phyloP scores from a whole-genome alignment of 2,329 filamentous ascomycete genomes.

The Mycocentrospora acerina region DNA sequence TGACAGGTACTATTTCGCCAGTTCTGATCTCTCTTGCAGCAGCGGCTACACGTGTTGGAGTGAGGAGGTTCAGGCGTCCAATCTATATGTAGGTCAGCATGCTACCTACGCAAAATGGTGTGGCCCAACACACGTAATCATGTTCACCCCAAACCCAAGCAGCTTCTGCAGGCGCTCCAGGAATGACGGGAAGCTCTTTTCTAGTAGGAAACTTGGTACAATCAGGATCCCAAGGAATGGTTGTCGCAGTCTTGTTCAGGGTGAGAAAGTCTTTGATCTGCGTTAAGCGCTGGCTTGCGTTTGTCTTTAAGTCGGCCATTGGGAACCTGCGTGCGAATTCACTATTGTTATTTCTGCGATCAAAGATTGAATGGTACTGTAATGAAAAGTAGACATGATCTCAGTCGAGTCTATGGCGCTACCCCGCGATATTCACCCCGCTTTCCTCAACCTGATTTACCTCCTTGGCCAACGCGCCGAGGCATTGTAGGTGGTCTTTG shows the following conservation, averaged over 20 bases:
- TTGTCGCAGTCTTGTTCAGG: conserved; percentile 49
- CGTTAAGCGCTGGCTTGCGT: conserved; percentile 40
- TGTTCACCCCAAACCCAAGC: conserved; percentile 64
- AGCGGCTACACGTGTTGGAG: conserved; percentile 55
- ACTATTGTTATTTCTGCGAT: too few relatives aligned
- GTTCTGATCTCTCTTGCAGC: conserved; percentile 56
- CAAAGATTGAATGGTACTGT: too few relatives aligned
- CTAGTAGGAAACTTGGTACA: conserved; percentile 55
- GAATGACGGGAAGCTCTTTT: conserved; percentile 54
- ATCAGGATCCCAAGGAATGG: conserved; percentile 58
- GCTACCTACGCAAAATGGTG: background rate
- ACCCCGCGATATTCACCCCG: conserved; percentile 9
- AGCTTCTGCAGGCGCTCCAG: conserved; percentile 56
- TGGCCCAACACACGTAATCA: conserved; percentile 46
- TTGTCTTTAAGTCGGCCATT: conserved; percentile 40
- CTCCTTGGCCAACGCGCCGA: conserved; percentile 8
- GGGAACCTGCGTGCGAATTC: background rate
- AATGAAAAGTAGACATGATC: background rate
- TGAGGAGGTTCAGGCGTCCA: conserved; percentile 59
- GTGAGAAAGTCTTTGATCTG: conserved; percentile 50
- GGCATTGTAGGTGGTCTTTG: conserved; percentile 13
- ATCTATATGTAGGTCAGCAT: conserved; percentile 33
- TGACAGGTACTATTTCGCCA: conserved; percentile 58
- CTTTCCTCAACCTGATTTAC: background rate
- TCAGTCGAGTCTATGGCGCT: background rate